These are phyloP conservation scores for Avena eriantha DNA, from an alignment of 176 grass and related monocot genomes.

Conservation along the genomic window DNA sequence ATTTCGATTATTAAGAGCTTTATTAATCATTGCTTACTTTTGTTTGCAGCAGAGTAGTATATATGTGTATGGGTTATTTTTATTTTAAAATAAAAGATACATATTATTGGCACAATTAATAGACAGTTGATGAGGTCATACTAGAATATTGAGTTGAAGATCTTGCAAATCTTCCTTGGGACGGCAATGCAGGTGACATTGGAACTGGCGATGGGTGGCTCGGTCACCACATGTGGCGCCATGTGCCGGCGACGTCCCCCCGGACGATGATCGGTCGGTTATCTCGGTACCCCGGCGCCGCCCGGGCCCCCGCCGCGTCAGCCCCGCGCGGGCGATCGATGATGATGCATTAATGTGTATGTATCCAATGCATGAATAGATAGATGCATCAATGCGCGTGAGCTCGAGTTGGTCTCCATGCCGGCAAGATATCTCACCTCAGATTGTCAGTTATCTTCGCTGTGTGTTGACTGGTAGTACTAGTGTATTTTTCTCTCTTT, in stretches of 20 bases:
- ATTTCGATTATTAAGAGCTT: not conserved
- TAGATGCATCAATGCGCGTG: not conserved
- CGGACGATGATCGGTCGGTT: slow-evolving; percentile 35
- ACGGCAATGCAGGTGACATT: slow-evolving; percentile 25
- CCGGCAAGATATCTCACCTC: slow-evolving; percentile 23
- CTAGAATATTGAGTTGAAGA: slow-evolving; percentile 34
- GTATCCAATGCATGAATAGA: not conserved
- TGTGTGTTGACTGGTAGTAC: not conserved
- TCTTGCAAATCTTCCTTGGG: slow-evolving; percentile 48
- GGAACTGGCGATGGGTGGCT: slow-evolving; percentile 27
- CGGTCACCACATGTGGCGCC: slow-evolving; percentile 49
- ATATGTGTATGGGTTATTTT: not conserved
- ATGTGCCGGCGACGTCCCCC: slow-evolving; percentile 40
- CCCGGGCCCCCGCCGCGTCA: not conserved
- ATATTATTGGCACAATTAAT: not conserved
- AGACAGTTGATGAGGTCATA: slow-evolving; percentile 14
- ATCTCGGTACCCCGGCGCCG: not conserved
- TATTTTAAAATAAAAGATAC: not conserved
- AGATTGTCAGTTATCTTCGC: slow-evolving; percentile 11
- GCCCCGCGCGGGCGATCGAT: not conserved
- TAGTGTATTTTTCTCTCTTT: too few relatives aligned
- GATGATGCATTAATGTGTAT: not conserved
- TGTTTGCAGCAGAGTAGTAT: not conserved
- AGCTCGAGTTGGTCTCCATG: slow-evolving; percentile 5
- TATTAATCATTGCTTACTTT: slow-evolving; percentile 8